Conservation (phyloP, 495 filamentous ascomycete genomes). For the Jackrogersella minutella region DNA sequence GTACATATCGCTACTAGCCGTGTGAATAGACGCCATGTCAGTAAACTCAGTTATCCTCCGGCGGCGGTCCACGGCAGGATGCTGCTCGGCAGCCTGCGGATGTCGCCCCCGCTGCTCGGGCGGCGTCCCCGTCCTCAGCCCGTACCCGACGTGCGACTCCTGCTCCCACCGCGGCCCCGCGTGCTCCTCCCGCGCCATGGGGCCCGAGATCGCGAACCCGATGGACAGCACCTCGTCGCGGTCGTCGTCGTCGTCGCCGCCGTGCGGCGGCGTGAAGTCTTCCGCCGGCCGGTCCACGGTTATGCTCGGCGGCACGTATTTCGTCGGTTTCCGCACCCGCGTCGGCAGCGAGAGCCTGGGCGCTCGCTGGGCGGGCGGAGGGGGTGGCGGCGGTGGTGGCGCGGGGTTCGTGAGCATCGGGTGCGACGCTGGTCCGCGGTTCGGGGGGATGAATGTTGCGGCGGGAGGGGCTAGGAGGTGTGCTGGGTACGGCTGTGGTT, state of each 20-base stretch:
- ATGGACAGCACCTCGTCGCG: conserved; percentile 23
- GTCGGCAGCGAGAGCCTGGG: conserved; percentile 15
- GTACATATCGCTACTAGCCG: neutral
- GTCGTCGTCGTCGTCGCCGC: conserved; percentile 10
- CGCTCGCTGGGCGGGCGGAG: neutral
- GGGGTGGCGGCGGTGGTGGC: conserved; percentile 2
- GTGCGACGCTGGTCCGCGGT: neutral
- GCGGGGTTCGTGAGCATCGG: neutral
- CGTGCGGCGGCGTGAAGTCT: neutral
- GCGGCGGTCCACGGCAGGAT: conserved; percentile 13
- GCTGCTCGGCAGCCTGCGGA: conserved; percentile 4
- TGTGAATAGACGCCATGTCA: conserved; percentile 13
- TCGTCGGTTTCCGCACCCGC: conserved; percentile 12
- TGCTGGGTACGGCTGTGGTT: conserved; percentile 2
- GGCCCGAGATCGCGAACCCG: conserved; percentile 8
- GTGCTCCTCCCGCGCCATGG: neutral
- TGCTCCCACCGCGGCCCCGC: conserved; percentile 19
- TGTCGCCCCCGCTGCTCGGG: conserved; percentile 5
- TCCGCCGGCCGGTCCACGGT: neutral
- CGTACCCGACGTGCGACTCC: conserved; percentile 21
- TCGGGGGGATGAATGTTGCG: neutral
- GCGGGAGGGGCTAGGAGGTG: too few relatives aligned
- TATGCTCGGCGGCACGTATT: conserved; percentile 14
- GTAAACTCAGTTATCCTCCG: conserved; percentile 24
- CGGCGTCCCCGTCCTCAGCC: conserved; percentile 14